Evolutionary conservation across 2,329 filamentous ascomycete genomes (phyloP).

Genomic region (Nigrospora oryzae): DNA sequence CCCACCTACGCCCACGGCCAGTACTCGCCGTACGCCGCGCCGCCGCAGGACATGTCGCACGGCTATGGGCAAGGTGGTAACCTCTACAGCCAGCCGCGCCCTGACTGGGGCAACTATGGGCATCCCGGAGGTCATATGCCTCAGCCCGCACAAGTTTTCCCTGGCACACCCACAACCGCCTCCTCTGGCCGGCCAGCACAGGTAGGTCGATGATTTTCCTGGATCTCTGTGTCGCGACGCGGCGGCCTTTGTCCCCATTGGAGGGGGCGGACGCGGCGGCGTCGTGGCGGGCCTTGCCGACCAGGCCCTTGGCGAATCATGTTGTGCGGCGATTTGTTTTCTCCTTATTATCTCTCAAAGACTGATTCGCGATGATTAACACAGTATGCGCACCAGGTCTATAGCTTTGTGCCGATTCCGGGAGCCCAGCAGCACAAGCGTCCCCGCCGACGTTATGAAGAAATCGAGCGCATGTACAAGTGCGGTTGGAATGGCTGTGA

Average conservation of each 20-base stretch:
- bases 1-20: conserved; percentile 78
- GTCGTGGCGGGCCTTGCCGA: no score
- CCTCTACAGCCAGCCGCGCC: conserved; percentile 62
- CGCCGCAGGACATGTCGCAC: conserved; percentile 71
- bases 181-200: conserved; percentile 49
- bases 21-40: conserved; percentile 81
- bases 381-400: conserved; percentile 58
- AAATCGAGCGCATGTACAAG: conserved; percentile 99
- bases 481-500: conserved; percentile 98
- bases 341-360: conserved; percentile 8
- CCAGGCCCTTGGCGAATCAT: background rate
- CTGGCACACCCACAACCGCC: conserved; percentile 45
- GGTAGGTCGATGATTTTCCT: conserved; percentile 34
- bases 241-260: background rate
- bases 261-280: background rate
- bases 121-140: conserved; percentile 41
- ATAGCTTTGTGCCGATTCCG: conserved; percentile 95
- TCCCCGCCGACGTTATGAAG: conserved; percentile 86
- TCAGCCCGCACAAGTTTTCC: conserved; percentile 45
- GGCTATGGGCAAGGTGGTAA: conserved; percentile 57
- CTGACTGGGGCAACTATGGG: conserved; percentile 66
- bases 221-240: background rate
- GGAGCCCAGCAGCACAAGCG: conserved; percentile 96
- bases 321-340: conserved; percentile 1
- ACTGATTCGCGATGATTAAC: conserved; percentile 20